Base-by-base conservation (phyloP, 371 early-diverging fungal species). In the Polyrhizophydium stewartii region DNA sequence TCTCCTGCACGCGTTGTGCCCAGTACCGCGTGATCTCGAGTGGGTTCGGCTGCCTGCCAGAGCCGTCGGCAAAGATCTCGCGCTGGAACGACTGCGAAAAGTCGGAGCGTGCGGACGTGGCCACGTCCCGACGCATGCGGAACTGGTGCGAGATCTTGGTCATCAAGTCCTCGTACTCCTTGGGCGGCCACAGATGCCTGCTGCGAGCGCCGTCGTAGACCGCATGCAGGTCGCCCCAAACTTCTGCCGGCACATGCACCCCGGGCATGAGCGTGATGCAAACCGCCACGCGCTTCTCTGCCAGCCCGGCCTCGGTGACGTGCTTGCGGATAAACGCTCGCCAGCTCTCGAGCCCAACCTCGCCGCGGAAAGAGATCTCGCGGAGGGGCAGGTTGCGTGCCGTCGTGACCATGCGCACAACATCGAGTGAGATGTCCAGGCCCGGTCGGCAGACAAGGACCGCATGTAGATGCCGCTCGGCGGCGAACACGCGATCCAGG, bases 91-190 rank as follows among this genome's bases (percentile, higher is more conserved):
- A 25, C 7, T 25, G 10, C 49, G 3, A 3, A 16, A 47, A 16
- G 16, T 25, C 49, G 22, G 7, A 6, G 35, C 7, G 7, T 3
- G 35, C 7, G 3, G 35, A 7, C 35, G 3, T 3, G 35, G 7
- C 13, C 7, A 3, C 7, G 16, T 47, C 28, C 7, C 28, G 7
- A 10, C 28, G 22, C 49, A 16, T 47, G 9, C 28, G 49, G 31
- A 10, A 28, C 28, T 61, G 58, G 25, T 58, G 57, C 25, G 58
- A 56, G 28, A 58, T 33, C 24, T 61, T 61, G 38, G 35, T 59
- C 41, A 62, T n/a, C 21, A 62, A 21, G 60, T 62, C 62, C 16
- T 62, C 62, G 10, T 30, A 62, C 37, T 62, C 62, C 28, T 32
- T 41, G 12, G 41, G 1, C 21, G 46, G 13, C 62, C 62, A 62